Evolutionary conservation across 257 asterid genomes (phyloP).

Genomic region (Solanum pimpinellifolium): DNA sequence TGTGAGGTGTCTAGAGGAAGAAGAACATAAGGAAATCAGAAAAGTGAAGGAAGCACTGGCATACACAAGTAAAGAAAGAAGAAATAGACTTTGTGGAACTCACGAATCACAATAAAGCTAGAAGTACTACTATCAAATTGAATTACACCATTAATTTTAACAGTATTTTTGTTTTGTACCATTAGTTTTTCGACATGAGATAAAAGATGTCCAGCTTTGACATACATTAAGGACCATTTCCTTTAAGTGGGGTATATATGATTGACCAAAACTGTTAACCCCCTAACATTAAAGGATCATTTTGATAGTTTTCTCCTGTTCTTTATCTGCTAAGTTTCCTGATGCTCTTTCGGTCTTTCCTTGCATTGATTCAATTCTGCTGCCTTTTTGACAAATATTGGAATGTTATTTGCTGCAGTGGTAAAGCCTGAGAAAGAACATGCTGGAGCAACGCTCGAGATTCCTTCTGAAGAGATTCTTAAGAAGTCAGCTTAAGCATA

Average conservation of each 20-base stretch:
- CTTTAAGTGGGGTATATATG: background rate
- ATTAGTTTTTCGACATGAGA: background rate
- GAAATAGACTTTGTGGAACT: background rate
- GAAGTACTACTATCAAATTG: background rate
- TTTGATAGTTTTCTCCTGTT: background rate
- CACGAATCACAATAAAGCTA: background rate
- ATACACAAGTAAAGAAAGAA: background rate
- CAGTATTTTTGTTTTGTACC: background rate
- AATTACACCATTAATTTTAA: background rate
- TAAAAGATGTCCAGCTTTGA: background rate
- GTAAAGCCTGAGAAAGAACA: slow-evolving; percentile 70
- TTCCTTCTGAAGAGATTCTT: slow-evolving; percentile 76
- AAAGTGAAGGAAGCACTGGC: background rate
- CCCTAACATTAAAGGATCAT: background rate
- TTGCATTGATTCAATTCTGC: background rate
- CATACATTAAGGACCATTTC: background rate
- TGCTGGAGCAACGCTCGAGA: slow-evolving; percentile 76
- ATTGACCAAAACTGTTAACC: background rate
- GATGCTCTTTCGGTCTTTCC: background rate
- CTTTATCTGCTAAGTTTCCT: background rate
- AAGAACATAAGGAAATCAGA: background rate
- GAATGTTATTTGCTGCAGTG: slow-evolving; percentile 28
- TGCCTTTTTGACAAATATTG: background rate
- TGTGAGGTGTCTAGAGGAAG: background rate
- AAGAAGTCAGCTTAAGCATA: slow-evolving; percentile 25